Conservation (phyloP, 2,329 filamentous ascomycete species). For the Eutypa lata region DNA sequence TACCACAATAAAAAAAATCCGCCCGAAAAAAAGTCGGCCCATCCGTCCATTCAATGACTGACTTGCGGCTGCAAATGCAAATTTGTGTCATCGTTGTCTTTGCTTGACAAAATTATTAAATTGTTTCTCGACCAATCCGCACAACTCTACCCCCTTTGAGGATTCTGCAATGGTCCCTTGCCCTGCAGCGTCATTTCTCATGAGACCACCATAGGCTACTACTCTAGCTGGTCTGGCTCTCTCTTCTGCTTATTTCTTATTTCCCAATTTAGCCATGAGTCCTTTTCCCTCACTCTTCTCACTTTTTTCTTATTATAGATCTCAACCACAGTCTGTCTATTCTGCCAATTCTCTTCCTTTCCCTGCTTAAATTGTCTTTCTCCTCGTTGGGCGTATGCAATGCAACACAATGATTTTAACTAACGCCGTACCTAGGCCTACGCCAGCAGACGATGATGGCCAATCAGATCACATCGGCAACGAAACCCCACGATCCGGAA, state of each 20-base stretch:
- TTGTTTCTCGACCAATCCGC: not conserved
- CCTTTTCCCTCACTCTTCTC: not conserved
- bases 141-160: not conserved
- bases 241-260: not conserved
- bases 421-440: slow-evolving; percentile 54
- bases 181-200: not conserved
- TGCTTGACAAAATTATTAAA: not conserved
- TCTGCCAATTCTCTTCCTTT: not conserved
- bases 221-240: not conserved
- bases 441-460: slow-evolving; percentile 65
- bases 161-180: not conserved
- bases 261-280: not conserved
- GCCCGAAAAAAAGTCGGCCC: not conserved
- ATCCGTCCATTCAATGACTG: not conserved
- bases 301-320: not conserved
- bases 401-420: slow-evolving; percentile 34
- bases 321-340: not conserved
- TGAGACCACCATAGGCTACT: not conserved
- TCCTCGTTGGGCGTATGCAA: slow-evolving; percentile 17
- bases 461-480: slow-evolving; percentile 72
- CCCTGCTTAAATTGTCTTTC: slow-evolving; percentile 6
- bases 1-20: not conserved
- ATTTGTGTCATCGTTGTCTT: not conserved
- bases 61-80: not conserved
- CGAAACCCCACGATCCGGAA: slow-evolving; percentile 83